Base-by-base conservation (phyloP, 345 rosid genomes). In the Aquilaria malaccensis region DNA sequence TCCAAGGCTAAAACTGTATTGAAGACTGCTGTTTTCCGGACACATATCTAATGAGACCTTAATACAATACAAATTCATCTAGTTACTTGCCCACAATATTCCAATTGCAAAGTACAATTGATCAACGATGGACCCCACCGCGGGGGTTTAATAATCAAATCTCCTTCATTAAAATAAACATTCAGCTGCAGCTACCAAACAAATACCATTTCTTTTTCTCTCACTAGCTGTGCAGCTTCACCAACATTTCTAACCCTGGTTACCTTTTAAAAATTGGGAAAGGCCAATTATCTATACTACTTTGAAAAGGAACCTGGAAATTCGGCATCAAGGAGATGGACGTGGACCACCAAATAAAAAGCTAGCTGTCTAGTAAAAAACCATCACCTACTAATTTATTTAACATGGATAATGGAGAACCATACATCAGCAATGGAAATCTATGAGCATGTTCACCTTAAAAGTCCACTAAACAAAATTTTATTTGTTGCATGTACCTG, bases 281-380 rank as follows among this genome's bases (percentile, higher is more conserved):
- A 41, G 30, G 31, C 41, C 50, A 72, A 73, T 62, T 45, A 67
- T 72, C 45, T 61, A 79, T 54, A 66, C n/a, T 58, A 69, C 30
- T 68, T 74, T 75, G 77, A 76, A 75, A 76, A 59, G 76, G 81
- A 77, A 75, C 75, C 75, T 61, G 55, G 43, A 63, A 61, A 81
- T 70, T 72, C 63, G 50, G 74, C 72, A 77, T 69, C 71, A 71
- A 76, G 72, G 65, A 70, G 73, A 73, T 69, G 22, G 1, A 22
- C 22, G 68, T 63, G 77, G 82, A 70, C 81, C 84, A 68, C 80
- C 50, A 46, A 57, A 72, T 72, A 74, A 76, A 76, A 69, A 65
- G 64, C 67, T 58, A 64, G 48, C 66, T 55, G 59, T 45, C 13
- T 59, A 68, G 55, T 67, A 47, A 55, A 48, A 70, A 70, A 73